Evolutionary conservation across 768 basidiomycete species (phyloP).

Genomic region (Xerocomellus chrysenteron): DNA sequence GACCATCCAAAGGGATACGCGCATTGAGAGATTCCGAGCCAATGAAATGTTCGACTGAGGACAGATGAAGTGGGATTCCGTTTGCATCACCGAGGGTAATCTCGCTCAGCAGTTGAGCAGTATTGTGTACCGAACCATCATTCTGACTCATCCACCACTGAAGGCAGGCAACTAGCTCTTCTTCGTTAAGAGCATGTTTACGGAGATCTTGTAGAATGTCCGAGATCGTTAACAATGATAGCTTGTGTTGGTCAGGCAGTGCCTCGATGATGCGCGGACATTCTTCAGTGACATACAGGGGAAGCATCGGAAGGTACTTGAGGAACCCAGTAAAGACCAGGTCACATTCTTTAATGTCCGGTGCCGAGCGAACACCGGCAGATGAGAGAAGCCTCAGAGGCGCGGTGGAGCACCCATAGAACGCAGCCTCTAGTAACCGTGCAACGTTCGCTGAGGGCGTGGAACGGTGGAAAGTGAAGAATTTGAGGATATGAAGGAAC

Average conservation of each 20-base stretch:
- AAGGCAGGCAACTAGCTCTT: constrained; percentile 2
- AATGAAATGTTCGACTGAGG: constrained; percentile 62
- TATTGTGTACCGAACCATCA: not conserved
- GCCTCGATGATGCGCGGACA: constrained; percentile 48
- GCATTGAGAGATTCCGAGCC: constrained; percentile 43
- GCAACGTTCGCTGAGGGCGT: constrained; percentile 82
- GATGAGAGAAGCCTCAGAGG: not conserved
- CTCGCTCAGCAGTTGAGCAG: not conserved
- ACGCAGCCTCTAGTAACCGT: constrained; percentile 62
- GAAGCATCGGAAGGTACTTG: constrained; percentile 71
- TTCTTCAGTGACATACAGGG: constrained; percentile 50
- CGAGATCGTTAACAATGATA: not conserved
- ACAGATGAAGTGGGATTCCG: constrained; percentile 62
- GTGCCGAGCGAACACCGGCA: constrained; percentile 54
- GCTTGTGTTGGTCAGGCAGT: not conserved
- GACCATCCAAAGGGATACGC: constrained; percentile 69
- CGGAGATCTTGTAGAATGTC: constrained; percentile 1
- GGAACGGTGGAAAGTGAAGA: constrained; percentile 12
- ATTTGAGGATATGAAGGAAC: constrained; percentile 75
- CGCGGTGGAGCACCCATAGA: constrained; percentile 60
- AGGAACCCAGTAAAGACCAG: constrained; percentile 67
- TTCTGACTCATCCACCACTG: not conserved
- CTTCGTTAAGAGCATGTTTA: not conserved
- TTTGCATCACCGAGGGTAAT: constrained; percentile 44
- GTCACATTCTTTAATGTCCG: constrained; percentile 70